Evolutionary conservation across 192 early-diverging fungal genomes (phyloP), one percentile per base, ranked within the genome.

Genomic region (Backusella australiensis): DNA sequence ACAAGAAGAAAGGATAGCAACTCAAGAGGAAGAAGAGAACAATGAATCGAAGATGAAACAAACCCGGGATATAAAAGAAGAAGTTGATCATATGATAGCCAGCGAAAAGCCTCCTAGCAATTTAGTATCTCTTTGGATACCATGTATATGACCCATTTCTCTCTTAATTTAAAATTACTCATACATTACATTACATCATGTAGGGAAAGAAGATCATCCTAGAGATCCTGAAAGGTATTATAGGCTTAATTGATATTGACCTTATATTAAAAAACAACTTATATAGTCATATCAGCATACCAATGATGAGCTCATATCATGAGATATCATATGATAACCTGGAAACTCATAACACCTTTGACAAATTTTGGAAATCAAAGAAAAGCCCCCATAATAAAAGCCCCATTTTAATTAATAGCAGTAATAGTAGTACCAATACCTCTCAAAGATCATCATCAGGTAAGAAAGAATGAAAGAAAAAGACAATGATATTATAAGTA

Each of bases 271-370:
- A 63, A 63, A 63, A 2, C 21, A 29, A 29, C 23, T 23, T 49
- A n/a, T 49, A n/a, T 63, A 63, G 56, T 12, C 56, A 63, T 14
- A 29, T 63, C 23, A 63, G 8, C 56, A 63, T 29, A 63, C 56
- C 56, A 26, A n/a, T 26, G 56, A 63, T 63, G 56, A 63, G 56
- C 56, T 29, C 56, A 63, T 63, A 63, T 63, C 56, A 63, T 63
- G 56, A 63, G 7, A 63, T 29, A 26, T 63, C 56, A 63, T 63
- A 23, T 63, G 56, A 63, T 29, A 14, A 63, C 26, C 11, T 29
- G 6, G 23, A 23, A 23, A 26, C 23, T 32, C 21, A 63, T 63
- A 3, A 63, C 9, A 29, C 26, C 7, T 26, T 29, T 4, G 56
- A 63, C 14, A 14, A 12, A 14, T 63, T 26, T 63, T 63, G 56